Conservation (phyloP, 2,329 filamentous ascomycete genomes). For the Dactylellina cionopaga region DNA sequence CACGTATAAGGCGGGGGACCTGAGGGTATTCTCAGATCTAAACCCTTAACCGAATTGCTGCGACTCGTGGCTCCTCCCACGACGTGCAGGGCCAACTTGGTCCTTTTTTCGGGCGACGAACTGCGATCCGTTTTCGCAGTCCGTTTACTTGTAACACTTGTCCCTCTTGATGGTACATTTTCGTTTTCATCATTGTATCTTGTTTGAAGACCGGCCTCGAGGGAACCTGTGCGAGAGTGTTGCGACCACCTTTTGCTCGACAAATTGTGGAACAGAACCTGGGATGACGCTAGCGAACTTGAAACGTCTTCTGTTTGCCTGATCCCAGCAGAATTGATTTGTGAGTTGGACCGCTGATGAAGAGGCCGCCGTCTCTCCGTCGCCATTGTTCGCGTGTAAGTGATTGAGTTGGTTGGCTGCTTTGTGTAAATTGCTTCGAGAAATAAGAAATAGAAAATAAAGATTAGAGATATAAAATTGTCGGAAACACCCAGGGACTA, state of each 20-base stretch:
- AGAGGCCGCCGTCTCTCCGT: conserved; percentile 49
- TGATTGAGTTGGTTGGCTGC: conserved; percentile 7
- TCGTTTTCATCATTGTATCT: conserved; percentile 49
- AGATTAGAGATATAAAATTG: conserved; percentile 37
- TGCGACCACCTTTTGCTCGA: conserved; percentile 48
- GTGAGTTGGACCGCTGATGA: conserved; percentile 51
- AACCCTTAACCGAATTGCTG: conserved; percentile 38
- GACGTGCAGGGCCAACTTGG: conserved; percentile 34
- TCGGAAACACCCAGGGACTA: conserved; percentile 34
- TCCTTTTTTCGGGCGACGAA: conserved; percentile 41
- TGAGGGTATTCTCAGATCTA: conserved; percentile 44
- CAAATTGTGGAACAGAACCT: conserved; percentile 53
- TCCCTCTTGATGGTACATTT: conserved; percentile 41
- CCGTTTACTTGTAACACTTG: conserved; percentile 53
- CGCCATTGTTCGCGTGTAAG: conserved; percentile 22
- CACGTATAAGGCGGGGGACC: conserved; percentile 50
- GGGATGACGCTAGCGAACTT: conserved; percentile 52
- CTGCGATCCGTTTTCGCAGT: conserved; percentile 48
- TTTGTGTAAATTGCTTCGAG: conserved; percentile 38
- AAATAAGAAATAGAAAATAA: conserved; percentile 42
- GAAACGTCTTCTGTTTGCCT: conserved; percentile 50
- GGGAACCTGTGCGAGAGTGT: conserved; percentile 40
- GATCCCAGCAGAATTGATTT: conserved; percentile 51
- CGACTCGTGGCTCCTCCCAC: conserved; percentile 35
- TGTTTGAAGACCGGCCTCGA: conserved; percentile 41